These are phyloP conservation scores for Crucihimalaya himalaica DNA, from an alignment of 345 rosid species.

Conservation along the genomic window DNA sequence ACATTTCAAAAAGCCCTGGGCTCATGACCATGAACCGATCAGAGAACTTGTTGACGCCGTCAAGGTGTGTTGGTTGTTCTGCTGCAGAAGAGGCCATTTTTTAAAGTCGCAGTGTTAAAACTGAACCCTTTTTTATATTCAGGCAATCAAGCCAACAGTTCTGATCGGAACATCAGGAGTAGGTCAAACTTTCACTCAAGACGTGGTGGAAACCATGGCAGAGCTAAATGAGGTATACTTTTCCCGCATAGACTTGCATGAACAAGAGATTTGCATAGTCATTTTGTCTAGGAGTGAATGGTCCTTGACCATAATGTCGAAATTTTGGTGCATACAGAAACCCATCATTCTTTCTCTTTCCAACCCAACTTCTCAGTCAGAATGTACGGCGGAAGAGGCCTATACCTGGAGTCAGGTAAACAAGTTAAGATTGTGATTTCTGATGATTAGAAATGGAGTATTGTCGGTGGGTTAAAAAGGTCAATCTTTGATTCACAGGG, in stretches of 20 bases:
- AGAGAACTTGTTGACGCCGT: conserved; percentile 69
- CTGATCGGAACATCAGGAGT: conserved; percentile 95
- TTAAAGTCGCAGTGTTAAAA: background rate
- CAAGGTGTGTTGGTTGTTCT: conserved; percentile 52
- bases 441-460: background rate
- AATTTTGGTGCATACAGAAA: conserved; percentile 53
- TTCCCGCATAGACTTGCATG: conserved; percentile 11
- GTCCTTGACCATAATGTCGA: conserved; percentile 2
- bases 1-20: conserved; percentile 98
- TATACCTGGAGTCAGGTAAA: conserved; percentile 86
- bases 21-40: conserved; percentile 82
- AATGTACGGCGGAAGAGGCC: conserved; percentile 97
- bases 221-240: conserved; percentile 67
- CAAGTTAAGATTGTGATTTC: conserved; percentile 1
- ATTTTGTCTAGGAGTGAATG: conserved; percentile 7
- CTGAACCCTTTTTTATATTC: conserved; percentile 29
- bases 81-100: conserved; percentile 14
- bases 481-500: conserved; percentile 53
- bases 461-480: conserved; percentile 2
- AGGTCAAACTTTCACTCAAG: conserved; percentile 85
- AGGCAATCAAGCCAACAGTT: conserved; percentile 90
- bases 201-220: conserved; percentile 88
- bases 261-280: conserved; percentile 11
- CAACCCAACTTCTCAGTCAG: conserved; percentile 96
- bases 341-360: conserved; percentile 92